Conservation (phyloP, 768 basidiomycete species). For the Boletus reticuloceps region DNA sequence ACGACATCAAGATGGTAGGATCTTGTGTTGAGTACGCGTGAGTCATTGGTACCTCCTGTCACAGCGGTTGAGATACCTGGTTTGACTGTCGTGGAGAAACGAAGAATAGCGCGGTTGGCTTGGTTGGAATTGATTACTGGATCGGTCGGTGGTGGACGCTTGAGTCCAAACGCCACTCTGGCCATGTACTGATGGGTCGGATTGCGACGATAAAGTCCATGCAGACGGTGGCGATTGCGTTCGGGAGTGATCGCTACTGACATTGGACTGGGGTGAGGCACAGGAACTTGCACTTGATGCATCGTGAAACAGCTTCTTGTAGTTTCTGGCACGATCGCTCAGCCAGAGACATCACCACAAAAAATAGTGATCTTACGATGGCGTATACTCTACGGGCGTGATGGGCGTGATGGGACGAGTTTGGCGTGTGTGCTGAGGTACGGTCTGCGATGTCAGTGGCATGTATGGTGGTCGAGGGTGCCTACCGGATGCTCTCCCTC, state of each 20-base stretch:
- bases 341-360: constrained; percentile 6
- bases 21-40: constrained; percentile 34
- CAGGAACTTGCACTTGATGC: constrained; percentile 29
- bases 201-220: constrained; percentile 37
- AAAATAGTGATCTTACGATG: constrained; percentile 27
- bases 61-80: constrained; percentile 41
- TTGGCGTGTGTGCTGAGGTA: constrained; percentile 26
- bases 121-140: constrained; percentile 37
- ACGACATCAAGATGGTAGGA: constrained; percentile 81
- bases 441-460: constrained; percentile 13
- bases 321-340: constrained; percentile 21
- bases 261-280: constrained; percentile 31
- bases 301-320: constrained; percentile 34
- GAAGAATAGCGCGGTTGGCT: constrained; percentile 55
- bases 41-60: constrained; percentile 12
- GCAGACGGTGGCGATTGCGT: constrained; percentile 45
- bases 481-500: constrained; percentile 30
- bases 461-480: constrained; percentile 2
- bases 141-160: constrained; percentile 22
- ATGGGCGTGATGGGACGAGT: constrained; percentile 36
- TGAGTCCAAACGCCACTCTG: constrained; percentile 30
- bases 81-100: constrained; percentile 52
- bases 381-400: constrained; percentile 33
- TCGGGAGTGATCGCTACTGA: constrained; percentile 48
- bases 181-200: constrained; percentile 29